Evolutionary conservation across 495 filamentous ascomycete species (phyloP), one percentile per base, ranked within the genome.

Genomic region (Xanthoparmelia taractica): DNA sequence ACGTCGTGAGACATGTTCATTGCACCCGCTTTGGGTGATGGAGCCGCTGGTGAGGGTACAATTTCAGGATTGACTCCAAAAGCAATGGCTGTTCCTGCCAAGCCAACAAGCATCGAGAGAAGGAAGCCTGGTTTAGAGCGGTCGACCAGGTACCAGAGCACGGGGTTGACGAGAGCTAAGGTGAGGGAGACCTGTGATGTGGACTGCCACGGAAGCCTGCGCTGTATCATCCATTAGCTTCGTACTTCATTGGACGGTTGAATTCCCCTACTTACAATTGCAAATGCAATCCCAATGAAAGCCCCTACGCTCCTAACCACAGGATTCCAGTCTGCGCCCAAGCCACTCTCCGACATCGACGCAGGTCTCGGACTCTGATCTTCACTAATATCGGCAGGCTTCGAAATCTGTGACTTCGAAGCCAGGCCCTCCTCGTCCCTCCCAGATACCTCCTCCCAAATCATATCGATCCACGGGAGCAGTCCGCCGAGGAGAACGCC

Each of bases 61-160:
- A 96, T 78, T 45, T 87, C 85, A 4, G 90, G 89, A 66, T 88
- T 86, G 40, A 90, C 78, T 55, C 83, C 79, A 61, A 93, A 78
- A 34, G 94, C 73, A n/a, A 89, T 69, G 13, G 81, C 83, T 47
- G 91, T 88, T 7, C 93, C 93, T 4, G 77, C 74, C 59, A 93
- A 58, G 3, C 89, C 87, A n/a, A 94, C 86, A 1, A 83, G 70
- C 7, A 83, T 75, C 0, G 89, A 88, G 50, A 96, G 77, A 47
- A 91, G 64, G 71, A 96, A 91, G 23, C 94, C 94, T 18, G 90
- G 81, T 68, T 84, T 85, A 31, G 91, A 91, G 50, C 93, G 88
- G 77, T 98, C 94, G 69, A 98, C 85, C 31, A 97, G 78, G 72
- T 95, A 97, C 94, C 94, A 98, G 31, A 98, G 78, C 29, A 93